phyloP scores from a whole-genome alignment of 2,329 filamentous ascomycete species.

The Sporothrix dimorphospora region DNA sequence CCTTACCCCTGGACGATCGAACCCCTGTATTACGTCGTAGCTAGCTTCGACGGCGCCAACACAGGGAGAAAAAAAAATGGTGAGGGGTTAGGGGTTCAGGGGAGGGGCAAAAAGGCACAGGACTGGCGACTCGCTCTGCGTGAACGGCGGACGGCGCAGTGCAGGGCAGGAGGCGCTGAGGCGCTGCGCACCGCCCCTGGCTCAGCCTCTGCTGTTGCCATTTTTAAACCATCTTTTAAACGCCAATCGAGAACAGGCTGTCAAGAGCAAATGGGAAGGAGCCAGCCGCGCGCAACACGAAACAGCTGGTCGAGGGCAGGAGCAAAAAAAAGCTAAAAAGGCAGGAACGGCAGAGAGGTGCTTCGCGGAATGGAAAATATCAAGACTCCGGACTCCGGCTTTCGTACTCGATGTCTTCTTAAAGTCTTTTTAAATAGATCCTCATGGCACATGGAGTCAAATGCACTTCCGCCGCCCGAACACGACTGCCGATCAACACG shows the following conservation, averaged over 20 bases:
- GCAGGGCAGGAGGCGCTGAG: neutral
- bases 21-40: neutral
- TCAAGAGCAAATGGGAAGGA: neutral
- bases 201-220: slow-evolving; percentile 17
- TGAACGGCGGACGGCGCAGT: neutral
- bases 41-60: neutral
- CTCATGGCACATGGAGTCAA: too few species aligned
- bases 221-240: neutral
- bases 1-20: slow-evolving; percentile 4
- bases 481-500: neutral
- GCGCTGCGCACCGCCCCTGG: slow-evolving; percentile 20
- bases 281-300: slow-evolving; percentile 21
- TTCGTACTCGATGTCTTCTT: too few species aligned
- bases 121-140: neutral
- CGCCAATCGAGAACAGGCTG: slow-evolving; percentile 2
- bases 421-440: neutral
- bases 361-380: neutral
- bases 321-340: neutral
- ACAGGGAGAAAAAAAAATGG: neutral
- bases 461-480: neutral
- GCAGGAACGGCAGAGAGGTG: neutral
- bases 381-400: neutral
- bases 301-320: neutral
- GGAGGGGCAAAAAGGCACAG: neutral
- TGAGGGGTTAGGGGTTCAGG: slow-evolving; percentile 6